Conservation (phyloP, 352 stramenopile species). For the Peronospora tabacina region DNA sequence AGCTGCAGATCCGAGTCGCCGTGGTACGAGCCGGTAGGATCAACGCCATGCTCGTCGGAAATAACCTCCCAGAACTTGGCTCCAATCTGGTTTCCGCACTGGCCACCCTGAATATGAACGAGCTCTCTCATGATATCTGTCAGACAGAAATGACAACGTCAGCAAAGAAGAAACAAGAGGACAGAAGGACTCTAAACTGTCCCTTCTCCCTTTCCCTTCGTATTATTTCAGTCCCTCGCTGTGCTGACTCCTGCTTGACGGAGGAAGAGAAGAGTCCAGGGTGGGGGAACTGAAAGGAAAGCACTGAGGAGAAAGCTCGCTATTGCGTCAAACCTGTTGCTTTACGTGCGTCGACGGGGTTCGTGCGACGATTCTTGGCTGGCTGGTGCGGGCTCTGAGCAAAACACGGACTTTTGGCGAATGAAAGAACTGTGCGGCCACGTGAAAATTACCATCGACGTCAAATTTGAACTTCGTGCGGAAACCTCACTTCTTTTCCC, state of each 20-base stretch:
- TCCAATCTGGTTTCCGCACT: constrained; percentile 99
- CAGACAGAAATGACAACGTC: constrained; percentile 1
- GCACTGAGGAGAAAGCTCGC: background rate
- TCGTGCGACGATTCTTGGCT: constrained; percentile 52
- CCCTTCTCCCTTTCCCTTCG: constrained; percentile 19
- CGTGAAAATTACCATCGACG: constrained; percentile 23
- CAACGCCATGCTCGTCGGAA: constrained; percentile 93
- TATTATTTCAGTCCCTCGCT: constrained; percentile 6
- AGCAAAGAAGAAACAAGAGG: constrained; percentile 7
- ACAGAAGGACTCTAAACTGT: constrained; percentile 19
- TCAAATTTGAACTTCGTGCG: constrained; percentile 22
- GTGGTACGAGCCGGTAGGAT: constrained; percentile 89
- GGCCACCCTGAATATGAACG: constrained; percentile 96
- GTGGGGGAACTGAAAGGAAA: background rate
- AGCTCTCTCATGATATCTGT: constrained; percentile 89
- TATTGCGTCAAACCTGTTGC: constrained; percentile 35
- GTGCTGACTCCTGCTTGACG: background rate
- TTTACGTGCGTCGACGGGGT: constrained; percentile 25
- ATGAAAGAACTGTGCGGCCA: constrained; percentile 49
- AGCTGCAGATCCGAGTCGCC: constrained; percentile 96
- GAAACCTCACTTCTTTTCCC: constrained; percentile 15
- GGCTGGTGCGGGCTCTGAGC: constrained; percentile 64
- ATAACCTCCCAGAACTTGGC: constrained; percentile 98
- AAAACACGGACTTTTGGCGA: constrained; percentile 79
- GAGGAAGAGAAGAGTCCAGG: background rate